Base-by-base conservation (phyloP, 148 eudicot species). In the Linanthus parryae region DNA sequence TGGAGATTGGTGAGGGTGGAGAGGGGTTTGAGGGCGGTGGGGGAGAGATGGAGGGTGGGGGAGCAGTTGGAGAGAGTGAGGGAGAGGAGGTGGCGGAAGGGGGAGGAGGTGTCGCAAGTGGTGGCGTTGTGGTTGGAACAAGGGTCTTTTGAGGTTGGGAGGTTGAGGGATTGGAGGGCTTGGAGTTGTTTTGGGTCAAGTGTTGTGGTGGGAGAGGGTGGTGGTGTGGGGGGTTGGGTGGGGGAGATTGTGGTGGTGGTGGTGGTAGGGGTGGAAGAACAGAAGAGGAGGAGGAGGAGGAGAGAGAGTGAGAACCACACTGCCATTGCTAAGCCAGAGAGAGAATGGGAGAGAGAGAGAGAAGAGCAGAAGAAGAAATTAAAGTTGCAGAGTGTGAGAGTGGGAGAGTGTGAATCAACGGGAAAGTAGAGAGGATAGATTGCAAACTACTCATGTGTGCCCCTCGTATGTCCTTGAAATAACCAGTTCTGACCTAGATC, bases 181-280 rank as follows among this genome's bases (percentile, higher is more conserved):
- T 45, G 58, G 23, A 82, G 48, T 47, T 88, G 90, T 51, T 73
- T 85, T 1, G 90, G 97, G 77, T 85, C 84, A 7, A 88, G 94
- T 3, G 86, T 58, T 25, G 81, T 48, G n/a, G 71, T 3, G 20
- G 78, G 78, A 21, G 2, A 62, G 9, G 3, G 48, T 10, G 23
- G 72, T 14, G 18, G 62, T 23, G 26, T 56, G 5, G 53, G 62
- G 22, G 54, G 75, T 2, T 8, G 67, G 18, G 20, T 56, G 2
- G 30, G 24, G 8, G n/a, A 65, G 7, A 29, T 17, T 16, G 48
- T 20, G 36, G 64, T 34, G 52, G 66, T 15, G 57, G 61, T 46
- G 54, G 48, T 29, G 5, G 68, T 21, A 1, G 61, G 5, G 6
- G 34, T 38, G n/a, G 66, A 19, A 15, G 21, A 20, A 13, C 37